A percentile compares a stretch with the other conserved stretches of the same genome.
These are phyloP conservation scores for Phyllosticta citrichinensis DNA, from an alignment of 2,329 filamentous ascomycete genomes.

Conservation along the genomic window DNA sequence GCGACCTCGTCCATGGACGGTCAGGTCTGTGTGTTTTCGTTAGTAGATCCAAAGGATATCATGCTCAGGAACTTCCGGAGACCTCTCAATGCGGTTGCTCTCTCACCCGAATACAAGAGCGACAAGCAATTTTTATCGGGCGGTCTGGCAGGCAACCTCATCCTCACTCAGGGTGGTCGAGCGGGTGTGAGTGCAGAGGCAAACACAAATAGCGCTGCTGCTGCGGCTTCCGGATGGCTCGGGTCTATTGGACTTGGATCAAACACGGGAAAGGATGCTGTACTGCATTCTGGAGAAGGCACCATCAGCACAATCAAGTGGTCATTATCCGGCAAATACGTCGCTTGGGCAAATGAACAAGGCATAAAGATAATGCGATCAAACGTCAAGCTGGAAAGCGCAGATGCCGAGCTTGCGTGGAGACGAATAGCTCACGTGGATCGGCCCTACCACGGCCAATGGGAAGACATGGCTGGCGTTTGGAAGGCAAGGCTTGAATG, in stretches of 20 bases:
- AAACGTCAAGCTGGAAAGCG: conserved; percentile 66
- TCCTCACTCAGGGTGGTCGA: conserved; percentile 74
- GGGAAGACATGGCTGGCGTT: conserved; percentile 93
- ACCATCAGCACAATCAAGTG: conserved; percentile 87
- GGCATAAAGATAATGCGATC: conserved; percentile 97
- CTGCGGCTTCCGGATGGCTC: conserved; percentile 81
- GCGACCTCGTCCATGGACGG: conserved; percentile 92
- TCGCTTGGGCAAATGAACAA: conserved; percentile 92
- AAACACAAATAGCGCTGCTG: conserved; percentile 76
- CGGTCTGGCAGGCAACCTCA: conserved; percentile 75
- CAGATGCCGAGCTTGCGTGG: conserved; percentile 77
- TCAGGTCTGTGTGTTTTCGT: conserved; percentile 82
- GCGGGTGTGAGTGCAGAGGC: conserved; percentile 71
- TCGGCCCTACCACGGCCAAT: conserved; percentile 72
- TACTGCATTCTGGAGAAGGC: conserved; percentile 87
- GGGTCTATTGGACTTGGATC: conserved; percentile 73
- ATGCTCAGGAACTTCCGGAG: conserved; percentile 86
- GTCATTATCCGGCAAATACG: conserved; percentile 85
- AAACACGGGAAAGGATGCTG: conserved; percentile 71
- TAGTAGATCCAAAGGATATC: conserved; percentile 83
- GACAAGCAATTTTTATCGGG: conserved; percentile 87
- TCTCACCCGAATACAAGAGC: conserved; percentile 91
- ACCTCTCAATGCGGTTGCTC: conserved; percentile 79
- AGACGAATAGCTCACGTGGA: conserved; percentile 89
- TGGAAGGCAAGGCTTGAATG: conserved; percentile 91